Base-by-base conservation (phyloP, 805 yeast genomes). In the Spathaspora passalidarum region DNA sequence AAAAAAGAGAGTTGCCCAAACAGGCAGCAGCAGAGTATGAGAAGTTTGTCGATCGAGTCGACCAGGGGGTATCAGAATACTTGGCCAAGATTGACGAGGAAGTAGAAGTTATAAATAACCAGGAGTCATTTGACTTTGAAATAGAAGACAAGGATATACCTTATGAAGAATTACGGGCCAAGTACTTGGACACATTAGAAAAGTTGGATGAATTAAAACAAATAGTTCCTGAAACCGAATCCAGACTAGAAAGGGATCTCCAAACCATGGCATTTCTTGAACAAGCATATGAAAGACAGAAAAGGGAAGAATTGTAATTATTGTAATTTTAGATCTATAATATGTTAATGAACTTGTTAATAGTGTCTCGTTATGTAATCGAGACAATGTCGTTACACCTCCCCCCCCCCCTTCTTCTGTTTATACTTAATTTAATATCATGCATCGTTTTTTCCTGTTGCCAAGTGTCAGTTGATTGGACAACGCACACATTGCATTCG, bases 1-100 rank as follows among this genome's bases (percentile, higher is more conserved):
- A 83, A 44, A 66, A 94, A 42, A 69, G 79, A 42, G 71, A 71
- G 16, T 67, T 77, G 10, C 90, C 89, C 0, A 49, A 50, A 9
- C 58, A 61, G 42, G 66, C 77, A 5, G 68, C 58, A 29, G 53
- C 54, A 9, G 59, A 56, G n/a, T 78, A 73, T 51, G 64, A 66
- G 39, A 59, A 65, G 32, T 38, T 69, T 55, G 60, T 68, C 5
- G 39, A 44, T 11, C 45, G 60, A 32, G 56, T 69, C 13, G 74
- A 71, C 56, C 47, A 50, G 38, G 57, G 61, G 51, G 67, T 65
- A 6, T 57, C 66, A 25, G 51, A 49, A 19, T 51, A 61, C 6
- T 53, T 64, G 34, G 58, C 49, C 25, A 68, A 51, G 48, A 45
- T 44, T 18, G 46, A 46, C 8, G 21, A 45, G n/a, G 44, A 44